Base-by-base conservation (phyloP, 495 filamentous ascomycete species). In the Daldinia concentrica region DNA sequence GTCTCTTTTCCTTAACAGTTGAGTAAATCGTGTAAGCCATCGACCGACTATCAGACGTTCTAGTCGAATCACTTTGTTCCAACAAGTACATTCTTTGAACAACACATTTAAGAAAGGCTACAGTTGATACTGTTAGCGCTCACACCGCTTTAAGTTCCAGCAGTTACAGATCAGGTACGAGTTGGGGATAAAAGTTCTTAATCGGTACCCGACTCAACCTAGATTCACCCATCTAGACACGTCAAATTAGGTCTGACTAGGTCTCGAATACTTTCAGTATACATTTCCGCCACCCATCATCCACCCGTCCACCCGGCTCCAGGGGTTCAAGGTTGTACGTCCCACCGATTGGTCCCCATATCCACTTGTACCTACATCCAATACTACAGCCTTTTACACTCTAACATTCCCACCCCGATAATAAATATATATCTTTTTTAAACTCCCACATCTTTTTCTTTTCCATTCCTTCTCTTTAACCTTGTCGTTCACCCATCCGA, bases 271-370 rank as follows among this genome's bases (percentile, higher is more conserved):
- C 62, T 24, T 61, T 14, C 4, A 24, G 32, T 66, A 60, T 67
- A 68, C 64, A 29, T 73, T 54, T 57, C 70, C 57, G 65, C 65
- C 65, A 69, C 70, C 70, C 57, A 17, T 56, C 57, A 17, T 56
- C 52, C 27, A 55, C 30, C 54, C 54, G 54, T 34, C 55, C 32
- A 36, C 32, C 30, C 32, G 14, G 30, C 64, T 45, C 29, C 48
- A 30, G 37, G 32, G 55, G 17, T 37, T 26, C n/a, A 62, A 66
- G 57, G 58, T 45, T 71, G 41, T 58, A 58, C 50, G 41, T 73
- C 70, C 70, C 70, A 73, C 70, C 70, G 51, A 52, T 61, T 73
- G 64, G 60, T 60, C 62, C 62, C 70, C 70, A 71, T 67, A 67
- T 58, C 71, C 71, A 70, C 71, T 66, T 43, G 22, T 69, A 26